Evolutionary conservation across 2,329 filamentous ascomycete species (phyloP), one percentile per base, ranked within the genome.

Genomic region (Fusarium chlamydosporum): DNA sequence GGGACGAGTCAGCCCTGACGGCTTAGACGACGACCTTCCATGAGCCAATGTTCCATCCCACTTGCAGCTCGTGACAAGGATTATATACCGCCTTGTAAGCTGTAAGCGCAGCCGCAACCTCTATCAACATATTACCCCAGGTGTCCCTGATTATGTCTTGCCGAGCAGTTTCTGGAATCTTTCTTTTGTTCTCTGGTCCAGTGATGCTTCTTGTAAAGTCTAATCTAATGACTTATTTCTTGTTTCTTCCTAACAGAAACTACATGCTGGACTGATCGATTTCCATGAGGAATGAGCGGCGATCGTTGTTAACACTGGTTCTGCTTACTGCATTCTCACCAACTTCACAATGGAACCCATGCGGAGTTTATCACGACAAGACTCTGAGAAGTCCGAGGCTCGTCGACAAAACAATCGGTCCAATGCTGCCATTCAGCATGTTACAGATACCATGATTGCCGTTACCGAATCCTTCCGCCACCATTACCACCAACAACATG

Each of bases 391-490:
- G 54, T 72, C 72, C 13, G 67, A 74, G 42, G 56, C 59, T 40
- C 57, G 50, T 48, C 70, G 63, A 38, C 59, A 72, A 46, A 63
- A 54, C 18, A 53, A 55, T 16, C 64, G 62, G 45, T 55, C 45
- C 23, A 64, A 66, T 55, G 61, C 61, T 40, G 64, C 70, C 23
- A 33, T 71, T 34, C 71, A 72, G 35, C 62, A 70, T 61, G 70
- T 60, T 35, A 54, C 71, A 33, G 67, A 72, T 40, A 71, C 68
- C 18, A 73, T 75, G 71, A 70, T 75, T 38, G 72, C 72, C 15
- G 70, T 72, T 23, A 75, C 72, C 4, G 72, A 74, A 42, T 74
- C 72, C 18, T 75, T 72, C 43, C 70, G 70, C 11, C 65, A 71
- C 51, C 72, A 71, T 26, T 73, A 73, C 48, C 70, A 63, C 15